These are phyloP conservation scores for Cicer yamashitae DNA, from an alignment of 306 rosid genomes.

Conservation along the genomic window DNA sequence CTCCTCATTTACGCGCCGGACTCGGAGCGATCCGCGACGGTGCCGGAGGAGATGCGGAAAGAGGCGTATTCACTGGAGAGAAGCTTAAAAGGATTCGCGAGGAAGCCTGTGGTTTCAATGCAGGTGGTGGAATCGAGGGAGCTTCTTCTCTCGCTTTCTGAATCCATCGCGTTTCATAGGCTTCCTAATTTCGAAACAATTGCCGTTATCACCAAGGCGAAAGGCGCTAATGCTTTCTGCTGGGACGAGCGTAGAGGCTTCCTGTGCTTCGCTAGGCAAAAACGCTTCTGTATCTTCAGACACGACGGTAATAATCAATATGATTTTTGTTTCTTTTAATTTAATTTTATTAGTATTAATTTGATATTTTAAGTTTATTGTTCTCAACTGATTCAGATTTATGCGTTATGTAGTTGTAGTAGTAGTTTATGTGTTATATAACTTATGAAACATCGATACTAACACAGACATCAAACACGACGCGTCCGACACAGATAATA, in stretches of 20 bases:
- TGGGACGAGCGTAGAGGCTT: slow-evolving; percentile 94
- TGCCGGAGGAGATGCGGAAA: slow-evolving; percentile 39
- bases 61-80: slow-evolving; percentile 58
- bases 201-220: slow-evolving; percentile 92
- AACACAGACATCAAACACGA: not conserved
- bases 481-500: not conserved
- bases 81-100: slow-evolving; percentile 67
- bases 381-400: slow-evolving; percentile 1
- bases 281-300: slow-evolving; percentile 83
- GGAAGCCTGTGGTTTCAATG: slow-evolving; percentile 71
- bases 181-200: slow-evolving; percentile 80
- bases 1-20: slow-evolving; percentile 72
- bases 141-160: slow-evolving; percentile 84
- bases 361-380: not conserved
- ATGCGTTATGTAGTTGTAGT: not conserved
- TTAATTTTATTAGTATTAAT: not conserved
- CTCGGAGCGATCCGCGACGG: slow-evolving; percentile 1
- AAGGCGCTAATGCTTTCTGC: slow-evolving; percentile 80
- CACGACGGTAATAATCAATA: slow-evolving; percentile 76
- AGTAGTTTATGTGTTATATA: not conserved
- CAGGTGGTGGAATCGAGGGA: slow-evolving; percentile 76
- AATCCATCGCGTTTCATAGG: slow-evolving; percentile 84
- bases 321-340: not conserved
- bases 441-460: not conserved
- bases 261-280: slow-evolving; percentile 89